Percentiles rank a stretch among this genome's conserved stretches.
Evolutionary conservation across 495 filamentous ascomycete species (phyloP).

Genomic region (Mytilinidion resinicola): DNA sequence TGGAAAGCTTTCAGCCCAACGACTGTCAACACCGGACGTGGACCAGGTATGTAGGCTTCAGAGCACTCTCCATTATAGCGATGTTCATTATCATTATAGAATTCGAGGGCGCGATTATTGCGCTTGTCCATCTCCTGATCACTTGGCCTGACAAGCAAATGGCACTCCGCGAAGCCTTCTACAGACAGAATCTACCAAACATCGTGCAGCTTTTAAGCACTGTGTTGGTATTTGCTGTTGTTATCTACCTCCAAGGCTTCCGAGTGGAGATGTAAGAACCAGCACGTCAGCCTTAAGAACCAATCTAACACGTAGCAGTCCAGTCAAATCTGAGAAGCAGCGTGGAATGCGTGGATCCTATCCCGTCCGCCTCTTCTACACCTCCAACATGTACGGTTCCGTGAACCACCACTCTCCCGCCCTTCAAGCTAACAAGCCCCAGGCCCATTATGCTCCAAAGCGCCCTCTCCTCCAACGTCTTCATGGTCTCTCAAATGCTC

Average conservation of each 20-base stretch:
- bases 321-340: constrained; percentile 98
- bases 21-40: constrained; percentile 98
- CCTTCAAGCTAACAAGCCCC: constrained; percentile 44
- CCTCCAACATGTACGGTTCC: constrained; percentile 59
- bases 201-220: constrained; percentile 98
- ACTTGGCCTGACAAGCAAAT: constrained; percentile 98
- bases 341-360: constrained; percentile 88
- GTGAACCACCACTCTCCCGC: too few species aligned
- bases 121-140: constrained; percentile 94
- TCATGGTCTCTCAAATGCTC: constrained; percentile 97
- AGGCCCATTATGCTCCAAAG: constrained; percentile 99
- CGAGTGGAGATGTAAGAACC: constrained; percentile 73
- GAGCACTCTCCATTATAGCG: too few species aligned
- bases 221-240: constrained; percentile 84
- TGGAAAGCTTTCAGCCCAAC: constrained; percentile 99
- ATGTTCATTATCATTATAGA: constrained; percentile 39
- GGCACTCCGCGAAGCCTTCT: constrained; percentile 96
- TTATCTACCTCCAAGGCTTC: constrained; percentile 99
- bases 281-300: too few species aligned
- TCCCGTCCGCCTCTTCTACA: constrained; percentile 78
- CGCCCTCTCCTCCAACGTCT: constrained; percentile 96
- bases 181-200: constrained; percentile 98
- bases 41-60: constrained; percentile 44
- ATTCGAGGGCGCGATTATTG: constrained; percentile 98
- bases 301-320: constrained; percentile 30